Evolutionary conservation across 1,284 basidiomycete genomes (phyloP).

Genomic region (Rugiboletus extremiorientalis): DNA sequence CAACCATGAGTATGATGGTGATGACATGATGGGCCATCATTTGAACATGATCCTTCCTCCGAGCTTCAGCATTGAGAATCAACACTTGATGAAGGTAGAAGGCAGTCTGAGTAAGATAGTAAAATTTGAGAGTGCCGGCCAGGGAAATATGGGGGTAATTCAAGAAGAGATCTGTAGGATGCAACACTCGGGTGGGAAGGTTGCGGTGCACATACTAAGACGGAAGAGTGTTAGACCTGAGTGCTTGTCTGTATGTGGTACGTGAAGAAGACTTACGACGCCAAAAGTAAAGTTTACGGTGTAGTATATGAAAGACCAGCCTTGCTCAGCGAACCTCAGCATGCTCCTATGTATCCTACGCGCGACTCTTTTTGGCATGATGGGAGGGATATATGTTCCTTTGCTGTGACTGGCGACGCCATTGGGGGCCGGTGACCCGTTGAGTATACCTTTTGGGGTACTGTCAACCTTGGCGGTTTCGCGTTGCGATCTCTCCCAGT

Average conservation of each 20-base stretch:
- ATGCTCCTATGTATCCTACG: constrained; percentile 68
- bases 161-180: constrained; percentile 74
- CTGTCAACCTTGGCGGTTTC: constrained; percentile 29
- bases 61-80: constrained; percentile 91
- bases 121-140: constrained; percentile 81
- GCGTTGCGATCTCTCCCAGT: constrained; percentile 39
- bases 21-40: constrained; percentile 97
- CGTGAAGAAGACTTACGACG: constrained; percentile 60
- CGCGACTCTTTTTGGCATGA: constrained; percentile 43
- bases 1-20: constrained; percentile 76
- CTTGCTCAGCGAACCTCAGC: constrained; percentile 91
- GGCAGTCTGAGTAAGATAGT: constrained; percentile 90
- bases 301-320: constrained; percentile 88
- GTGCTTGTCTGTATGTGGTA: neutral
- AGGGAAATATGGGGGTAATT: constrained; percentile 83
- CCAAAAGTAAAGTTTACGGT: constrained; percentile 74
- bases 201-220: constrained; percentile 76
- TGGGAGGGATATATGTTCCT: constrained; percentile 16
- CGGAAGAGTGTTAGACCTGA: constrained; percentile 1
- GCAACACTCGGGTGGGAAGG: constrained; percentile 66
- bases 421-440: constrained; percentile 34
- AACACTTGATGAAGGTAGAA: constrained; percentile 94
- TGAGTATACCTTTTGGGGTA: constrained; percentile 28
- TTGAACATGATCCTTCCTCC: constrained; percentile 90
- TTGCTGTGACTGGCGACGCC: constrained; percentile 21